phyloP scores from a whole-genome alignment of 345 rosid species.

The Euphorbia lathyris region DNA sequence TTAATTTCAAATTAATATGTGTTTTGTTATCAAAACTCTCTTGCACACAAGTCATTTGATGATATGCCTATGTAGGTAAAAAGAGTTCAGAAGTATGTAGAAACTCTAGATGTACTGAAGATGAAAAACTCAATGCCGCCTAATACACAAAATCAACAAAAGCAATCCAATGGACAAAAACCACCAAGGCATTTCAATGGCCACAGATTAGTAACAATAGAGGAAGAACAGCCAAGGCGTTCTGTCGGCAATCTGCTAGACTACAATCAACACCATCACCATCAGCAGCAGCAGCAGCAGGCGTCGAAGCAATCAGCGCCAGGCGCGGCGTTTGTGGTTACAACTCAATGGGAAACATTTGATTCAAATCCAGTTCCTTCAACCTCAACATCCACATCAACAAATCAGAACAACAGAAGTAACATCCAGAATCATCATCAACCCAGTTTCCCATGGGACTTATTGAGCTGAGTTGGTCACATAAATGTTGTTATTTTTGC shows the following conservation, averaged over 20 bases:
- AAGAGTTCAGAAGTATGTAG: slow-evolving; percentile 92
- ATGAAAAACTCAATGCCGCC: slow-evolving; percentile 56
- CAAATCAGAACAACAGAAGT: slow-evolving; percentile 19
- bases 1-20: neutral
- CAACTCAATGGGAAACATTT: slow-evolving; percentile 95
- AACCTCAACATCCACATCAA: slow-evolving; percentile 27
- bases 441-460: slow-evolving; percentile 90
- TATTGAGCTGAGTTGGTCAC: slow-evolving; percentile 38
- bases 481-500: slow-evolving; percentile 10
- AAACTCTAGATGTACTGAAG: slow-evolving; percentile 80
- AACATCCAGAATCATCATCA: slow-evolving; percentile 32
- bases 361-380: slow-evolving; percentile 50
- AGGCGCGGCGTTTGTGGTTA: slow-evolving; percentile 51
- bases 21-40: neutral
- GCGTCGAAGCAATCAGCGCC: slow-evolving; percentile 40
- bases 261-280: slow-evolving; percentile 11
- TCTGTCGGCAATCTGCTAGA: neutral
- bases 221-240: slow-evolving; percentile 14
- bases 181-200: slow-evolving; percentile 40
- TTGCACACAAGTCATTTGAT: neutral
- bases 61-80: slow-evolving; percentile 49
- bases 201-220: slow-evolving; percentile 19
- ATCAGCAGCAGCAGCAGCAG: slow-evolving; percentile 40
- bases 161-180: slow-evolving; percentile 39
- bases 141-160: slow-evolving; percentile 30